Conservation (phyloP, 441 rosid genomes). For the Eutrema salsugineum region DNA sequence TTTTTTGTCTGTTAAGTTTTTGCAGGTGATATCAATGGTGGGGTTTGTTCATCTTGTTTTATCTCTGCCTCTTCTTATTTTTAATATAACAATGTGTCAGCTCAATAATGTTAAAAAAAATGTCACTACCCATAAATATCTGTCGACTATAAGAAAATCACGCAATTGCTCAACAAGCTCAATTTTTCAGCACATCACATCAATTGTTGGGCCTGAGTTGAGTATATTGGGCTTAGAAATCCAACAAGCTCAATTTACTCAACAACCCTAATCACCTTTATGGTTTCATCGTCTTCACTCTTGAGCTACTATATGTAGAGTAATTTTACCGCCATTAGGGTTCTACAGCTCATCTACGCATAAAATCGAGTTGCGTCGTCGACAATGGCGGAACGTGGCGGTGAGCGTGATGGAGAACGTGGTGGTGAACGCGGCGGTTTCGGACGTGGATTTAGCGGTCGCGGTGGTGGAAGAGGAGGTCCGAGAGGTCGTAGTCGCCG, state of each 20-base stretch:
- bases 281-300: neutral
- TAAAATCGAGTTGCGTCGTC: neutral
- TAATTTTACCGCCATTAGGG: neutral
- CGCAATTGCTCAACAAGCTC: neutral
- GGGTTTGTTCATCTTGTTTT: conserved; percentile 21
- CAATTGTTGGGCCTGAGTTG: neutral
- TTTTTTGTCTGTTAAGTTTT: conserved; percentile 12
- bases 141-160: neutral
- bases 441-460: conserved; percentile 40
- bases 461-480: conserved; percentile 41
- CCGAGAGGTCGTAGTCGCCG: conserved; percentile 66
- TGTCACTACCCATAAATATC: neutral
- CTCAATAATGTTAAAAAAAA: conserved; percentile 14
- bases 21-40: conserved; percentile 27
- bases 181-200: neutral
- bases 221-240: neutral
- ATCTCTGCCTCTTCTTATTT: neutral
- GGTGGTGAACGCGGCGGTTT: conserved; percentile 32
- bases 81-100: conserved; percentile 5
- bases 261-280: neutral
- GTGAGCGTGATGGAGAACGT: conserved; percentile 25
- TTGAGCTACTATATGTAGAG: neutral
- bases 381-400: conserved; percentile 56
- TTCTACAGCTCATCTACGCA: neutral
- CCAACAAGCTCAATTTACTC: neutral